Evolutionary conservation across 164 flowering plant genomes (phyloP).

Genomic region (Litsea cubeba): DNA sequence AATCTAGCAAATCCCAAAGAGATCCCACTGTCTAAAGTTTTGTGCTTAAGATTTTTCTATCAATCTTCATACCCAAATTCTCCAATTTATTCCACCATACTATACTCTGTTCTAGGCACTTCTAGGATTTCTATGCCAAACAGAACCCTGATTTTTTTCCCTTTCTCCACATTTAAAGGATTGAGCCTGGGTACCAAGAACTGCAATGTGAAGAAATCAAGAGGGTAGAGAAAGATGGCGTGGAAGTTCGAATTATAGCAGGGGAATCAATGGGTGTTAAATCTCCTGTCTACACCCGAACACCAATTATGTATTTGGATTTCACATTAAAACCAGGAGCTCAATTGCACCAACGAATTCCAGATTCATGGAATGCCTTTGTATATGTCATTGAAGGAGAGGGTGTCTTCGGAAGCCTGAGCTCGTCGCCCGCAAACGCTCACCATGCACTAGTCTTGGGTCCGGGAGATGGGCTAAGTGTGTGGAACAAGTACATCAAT

Average conservation of each 20-base stretch:
- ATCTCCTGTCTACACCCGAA: constrained; percentile 79
- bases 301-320: constrained; percentile 84
- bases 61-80: not conserved
- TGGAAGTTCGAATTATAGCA: constrained; percentile 69
- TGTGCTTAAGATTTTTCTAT: not conserved
- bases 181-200: constrained; percentile 80
- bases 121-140: too few relatives aligned
- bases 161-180: constrained; percentile 34
- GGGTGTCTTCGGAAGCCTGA: constrained; percentile 47
- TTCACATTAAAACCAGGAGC: constrained; percentile 63
- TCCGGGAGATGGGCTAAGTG: constrained; percentile 66
- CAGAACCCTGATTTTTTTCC: too few relatives aligned
- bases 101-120: too few relatives aligned
- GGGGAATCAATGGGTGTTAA: constrained; percentile 78
- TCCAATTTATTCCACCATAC: not conserved
- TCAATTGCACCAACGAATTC: constrained; percentile 51
- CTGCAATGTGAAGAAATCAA: constrained; percentile 43
- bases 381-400: constrained; percentile 76
- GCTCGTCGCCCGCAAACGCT: constrained; percentile 40
- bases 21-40: not conserved
- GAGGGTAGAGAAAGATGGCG: constrained; percentile 60
- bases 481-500: constrained; percentile 59
- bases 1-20: too few relatives aligned
- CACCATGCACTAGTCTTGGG: constrained; percentile 66
- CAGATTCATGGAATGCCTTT: constrained; percentile 70